A percentile compares a stretch with the other conserved stretches of the same genome.
Conservation (phyloP, 1,139 yeast genomes). For the Geotrichum candidum region DNA sequence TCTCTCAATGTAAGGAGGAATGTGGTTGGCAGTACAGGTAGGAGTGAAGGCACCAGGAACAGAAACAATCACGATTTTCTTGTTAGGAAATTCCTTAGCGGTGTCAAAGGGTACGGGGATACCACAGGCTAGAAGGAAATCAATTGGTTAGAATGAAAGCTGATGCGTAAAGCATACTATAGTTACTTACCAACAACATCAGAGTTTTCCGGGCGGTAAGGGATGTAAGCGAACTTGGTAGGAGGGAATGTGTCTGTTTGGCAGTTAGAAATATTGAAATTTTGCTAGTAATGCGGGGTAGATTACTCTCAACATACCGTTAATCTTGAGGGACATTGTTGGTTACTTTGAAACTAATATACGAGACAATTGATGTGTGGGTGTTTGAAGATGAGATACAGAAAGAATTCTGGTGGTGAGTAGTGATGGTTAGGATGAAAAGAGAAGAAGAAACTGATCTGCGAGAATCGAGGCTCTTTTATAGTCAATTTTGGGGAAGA, state of each 20-base stretch:
- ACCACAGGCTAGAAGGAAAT: slow-evolving; percentile 39
- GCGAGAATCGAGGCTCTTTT: background rate
- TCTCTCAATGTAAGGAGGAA: slow-evolving; percentile 63
- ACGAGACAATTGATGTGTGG: background rate
- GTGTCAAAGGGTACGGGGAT: slow-evolving; percentile 49
- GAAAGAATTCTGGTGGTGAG: background rate
- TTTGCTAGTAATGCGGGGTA: background rate
- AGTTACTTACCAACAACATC: slow-evolving; percentile 43
- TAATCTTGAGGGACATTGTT: slow-evolving; percentile 10
- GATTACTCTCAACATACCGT: slow-evolving; percentile 21
- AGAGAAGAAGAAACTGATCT: background rate
- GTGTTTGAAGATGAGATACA: background rate
- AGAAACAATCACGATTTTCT: slow-evolving; percentile 61
- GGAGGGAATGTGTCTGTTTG: slow-evolving; percentile 42
- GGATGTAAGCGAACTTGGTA: slow-evolving; percentile 51
- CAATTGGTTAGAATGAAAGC: slow-evolving; percentile 45
- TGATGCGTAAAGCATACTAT: slow-evolving; percentile 29
- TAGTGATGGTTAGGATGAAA: background rate
- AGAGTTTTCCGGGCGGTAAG: slow-evolving; percentile 43
- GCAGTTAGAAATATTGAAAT: background rate
- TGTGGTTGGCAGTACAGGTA: slow-evolving; percentile 73
- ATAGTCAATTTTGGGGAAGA: background rate
- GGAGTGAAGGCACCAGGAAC: slow-evolving; percentile 94
- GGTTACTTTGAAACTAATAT: background rate
- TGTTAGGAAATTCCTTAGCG: slow-evolving; percentile 43